These are phyloP conservation scores for Colletotrichum scovillei DNA, from an alignment of 2,329 filamentous ascomycete species.

Conservation along the genomic window DNA sequence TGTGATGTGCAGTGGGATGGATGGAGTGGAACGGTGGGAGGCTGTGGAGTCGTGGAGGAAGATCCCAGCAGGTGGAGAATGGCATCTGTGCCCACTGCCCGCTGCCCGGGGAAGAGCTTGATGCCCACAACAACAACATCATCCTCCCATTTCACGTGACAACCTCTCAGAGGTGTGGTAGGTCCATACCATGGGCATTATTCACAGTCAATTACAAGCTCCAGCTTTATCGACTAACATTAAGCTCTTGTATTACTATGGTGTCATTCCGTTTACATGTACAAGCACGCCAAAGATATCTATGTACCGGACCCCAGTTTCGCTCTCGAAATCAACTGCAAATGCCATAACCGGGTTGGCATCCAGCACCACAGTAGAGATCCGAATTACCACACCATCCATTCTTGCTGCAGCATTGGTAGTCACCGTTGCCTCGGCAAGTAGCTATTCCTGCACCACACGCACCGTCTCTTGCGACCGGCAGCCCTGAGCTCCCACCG, in stretches of 20 bases:
- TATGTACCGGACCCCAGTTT: neutral
- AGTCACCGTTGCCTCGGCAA: slow-evolving; percentile 29
- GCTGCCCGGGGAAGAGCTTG: too few relatives aligned
- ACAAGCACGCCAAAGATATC: neutral
- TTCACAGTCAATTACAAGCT: too few relatives aligned
- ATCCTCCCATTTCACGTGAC: too few relatives aligned
- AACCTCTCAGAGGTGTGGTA: too few relatives aligned
- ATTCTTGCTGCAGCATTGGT: slow-evolving; percentile 37
- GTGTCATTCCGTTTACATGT: neutral
- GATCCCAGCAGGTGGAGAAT: too few relatives aligned
- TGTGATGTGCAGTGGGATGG: neutral
- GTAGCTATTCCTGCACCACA: slow-evolving; percentile 30
- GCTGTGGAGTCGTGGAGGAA: too few relatives aligned
- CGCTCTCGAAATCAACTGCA: slow-evolving; percentile 17
- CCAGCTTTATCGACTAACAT: neutral
- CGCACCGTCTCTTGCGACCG: slow-evolving; percentile 29
- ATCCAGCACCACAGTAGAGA: slow-evolving; percentile 35
- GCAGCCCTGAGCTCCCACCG: slow-evolving; percentile 12
- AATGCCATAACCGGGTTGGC: slow-evolving; percentile 34
- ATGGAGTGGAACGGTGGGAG: neutral
- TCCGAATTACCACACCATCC: slow-evolving; percentile 37
- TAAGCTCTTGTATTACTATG: neutral
- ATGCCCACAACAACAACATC: too few relatives aligned
- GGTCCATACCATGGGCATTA: too few relatives aligned
- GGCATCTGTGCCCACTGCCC: too few relatives aligned